Conservation (phyloP, 805 yeast genomes). For the Metschnikowia drakensbergensis region DNA sequence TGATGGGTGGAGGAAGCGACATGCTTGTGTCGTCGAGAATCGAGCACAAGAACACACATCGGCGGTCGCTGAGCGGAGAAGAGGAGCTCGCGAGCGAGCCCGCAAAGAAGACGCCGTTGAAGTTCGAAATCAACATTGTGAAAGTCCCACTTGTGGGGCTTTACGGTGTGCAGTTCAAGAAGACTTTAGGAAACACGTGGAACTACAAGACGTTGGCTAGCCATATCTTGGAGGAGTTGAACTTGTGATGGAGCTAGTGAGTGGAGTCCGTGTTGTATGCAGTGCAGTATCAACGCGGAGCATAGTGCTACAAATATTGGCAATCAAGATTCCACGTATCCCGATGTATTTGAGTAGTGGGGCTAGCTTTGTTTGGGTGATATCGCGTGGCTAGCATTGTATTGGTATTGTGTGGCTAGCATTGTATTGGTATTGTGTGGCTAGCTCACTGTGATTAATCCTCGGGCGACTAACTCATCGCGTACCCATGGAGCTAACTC, state of each 20-base stretch:
- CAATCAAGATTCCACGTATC: no score
- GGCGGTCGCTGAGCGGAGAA: slow-evolving; percentile 28
- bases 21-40: slow-evolving; percentile 58
- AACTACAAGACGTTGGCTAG: slow-evolving; percentile 87
- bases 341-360: no score
- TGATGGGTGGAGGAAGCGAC: slow-evolving; percentile 51
- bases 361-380: no score
- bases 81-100: slow-evolving; percentile 10
- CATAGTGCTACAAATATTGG: no score
- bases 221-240: slow-evolving; percentile 69
- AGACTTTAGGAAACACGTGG: slow-evolving; percentile 92
- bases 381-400: no score
- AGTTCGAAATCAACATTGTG: slow-evolving; percentile 87
- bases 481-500: no score
- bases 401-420: no score
- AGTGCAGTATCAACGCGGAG: no score
- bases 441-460: no score
- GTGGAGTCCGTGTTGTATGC: neutral
- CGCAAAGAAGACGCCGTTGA: slow-evolving; percentile 51
- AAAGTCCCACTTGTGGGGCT: slow-evolving; percentile 87
- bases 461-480: no score
- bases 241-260: slow-evolving; percentile 36
- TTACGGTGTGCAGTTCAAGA: slow-evolving; percentile 93
- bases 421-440: no score
- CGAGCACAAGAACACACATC: slow-evolving; percentile 46